These are phyloP conservation scores for Pythium aristosporum DNA, from an alignment of 352 stramenopile species.

Conservation along the genomic window DNA sequence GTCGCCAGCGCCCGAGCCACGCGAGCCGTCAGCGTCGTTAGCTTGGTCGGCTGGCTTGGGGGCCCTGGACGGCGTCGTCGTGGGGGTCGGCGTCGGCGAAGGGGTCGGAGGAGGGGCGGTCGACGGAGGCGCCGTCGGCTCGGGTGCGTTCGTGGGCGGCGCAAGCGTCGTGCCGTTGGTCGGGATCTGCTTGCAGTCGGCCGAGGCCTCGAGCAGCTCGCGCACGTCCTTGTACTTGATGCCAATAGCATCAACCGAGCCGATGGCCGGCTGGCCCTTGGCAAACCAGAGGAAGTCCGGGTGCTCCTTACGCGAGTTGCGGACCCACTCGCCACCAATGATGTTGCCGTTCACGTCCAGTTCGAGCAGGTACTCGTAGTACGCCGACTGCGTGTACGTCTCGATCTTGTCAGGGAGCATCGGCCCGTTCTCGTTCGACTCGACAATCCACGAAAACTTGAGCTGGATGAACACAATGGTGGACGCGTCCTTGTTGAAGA, in stretches of 20 bases:
- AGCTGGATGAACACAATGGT: conserved; percentile 42
- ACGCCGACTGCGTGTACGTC: conserved; percentile 27
- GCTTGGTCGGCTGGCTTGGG: conserved; percentile 4
- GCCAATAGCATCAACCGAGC: conserved; percentile 11
- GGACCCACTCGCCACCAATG: conserved; percentile 70
- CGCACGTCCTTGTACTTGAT: conserved; percentile 23
- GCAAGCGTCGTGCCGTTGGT: neutral
- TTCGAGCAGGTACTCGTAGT: conserved; percentile 60
- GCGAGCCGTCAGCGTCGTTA: conserved; percentile 9
- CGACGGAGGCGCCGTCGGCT: neutral
- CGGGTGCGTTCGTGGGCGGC: neutral
- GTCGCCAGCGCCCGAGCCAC: neutral
- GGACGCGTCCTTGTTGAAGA: conserved; percentile 28
- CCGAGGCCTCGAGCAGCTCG: conserved; percentile 15
- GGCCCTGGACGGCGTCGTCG: conserved; percentile 2
- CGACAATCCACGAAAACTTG: conserved; percentile 43
- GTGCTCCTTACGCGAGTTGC: conserved; percentile 47
- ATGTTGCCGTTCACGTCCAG: conserved; percentile 57
- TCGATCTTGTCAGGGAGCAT: conserved; percentile 26
- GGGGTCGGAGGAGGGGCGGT: neutral
- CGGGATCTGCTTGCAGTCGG: conserved; percentile 1
- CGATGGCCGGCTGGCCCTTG: neutral
- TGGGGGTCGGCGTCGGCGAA: neutral
- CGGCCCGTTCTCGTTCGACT: conserved; percentile 39
- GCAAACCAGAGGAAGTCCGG: conserved; percentile 74